Evolutionary conservation across 2,329 filamentous ascomycete genomes (phyloP), one percentile per base, ranked within the genome.

Genomic region (Triangularia setosa): DNA sequence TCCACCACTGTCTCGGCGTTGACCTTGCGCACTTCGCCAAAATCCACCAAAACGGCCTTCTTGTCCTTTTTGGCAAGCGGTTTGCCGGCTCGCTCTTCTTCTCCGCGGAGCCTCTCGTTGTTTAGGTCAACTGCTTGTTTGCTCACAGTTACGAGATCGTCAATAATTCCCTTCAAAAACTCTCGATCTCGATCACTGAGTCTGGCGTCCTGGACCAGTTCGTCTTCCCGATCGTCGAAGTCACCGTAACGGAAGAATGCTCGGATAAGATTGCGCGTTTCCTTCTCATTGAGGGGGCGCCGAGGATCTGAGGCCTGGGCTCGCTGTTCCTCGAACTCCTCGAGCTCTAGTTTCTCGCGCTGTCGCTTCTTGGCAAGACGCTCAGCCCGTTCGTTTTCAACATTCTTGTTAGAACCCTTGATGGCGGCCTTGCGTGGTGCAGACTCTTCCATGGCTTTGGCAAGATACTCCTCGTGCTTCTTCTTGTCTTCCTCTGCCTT

Each of bases 1-100:
- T 98, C 94, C 11, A 97, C 87, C 62, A 97, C 90, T 0, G 95
- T 98, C 77, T 97, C 93, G 0, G 95, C 95, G 73, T 99, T 99
- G 72, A 97, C 86, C 71, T 96, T 93, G 77, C 96, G 96, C 59
- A 97, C 90, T 62, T 93, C 92, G 55, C 90, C 89, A 77, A 93
- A 97, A 74, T 98, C 93, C 72, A 99, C 97, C 54, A 99, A 81
- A 18, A 99, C 92, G 0, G 95, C 95, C 78, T 99, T 99, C 77
- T 92, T 92, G 75, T 99, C 95, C 77, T 99, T 99, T 81, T 98
- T 97, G 0, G 94, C 96, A 62, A 96, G 79, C 2, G 88, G 84
- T 75, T 95, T 96, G 73, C 92, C 92, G 0, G 86, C 84, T 68
- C 90, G 87, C 76, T 95, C 91, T 71, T 97, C 92, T 72, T 93